Base-by-base conservation (phyloP, 768 basidiomycete genomes). In the Leccinellum rugosiceps region DNA sequence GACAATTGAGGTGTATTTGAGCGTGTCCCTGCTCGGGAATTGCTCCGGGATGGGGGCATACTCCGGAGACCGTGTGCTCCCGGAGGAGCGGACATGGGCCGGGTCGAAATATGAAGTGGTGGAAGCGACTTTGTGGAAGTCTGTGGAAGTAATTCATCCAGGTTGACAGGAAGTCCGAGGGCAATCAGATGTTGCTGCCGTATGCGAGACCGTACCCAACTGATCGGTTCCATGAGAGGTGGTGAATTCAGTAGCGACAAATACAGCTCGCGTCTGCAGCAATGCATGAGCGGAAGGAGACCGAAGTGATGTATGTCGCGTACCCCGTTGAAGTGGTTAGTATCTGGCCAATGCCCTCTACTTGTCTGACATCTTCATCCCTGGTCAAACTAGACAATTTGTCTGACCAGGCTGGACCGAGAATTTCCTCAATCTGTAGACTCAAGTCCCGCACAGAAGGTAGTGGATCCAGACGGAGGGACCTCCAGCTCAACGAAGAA, bases 131-230 rank as follows among this genome's bases (percentile, higher is more conserved):
- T 87, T 45, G 81, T 80, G 58, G 77, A 82, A 8, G 81, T 77
- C 48, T 81, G 83, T 2, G 90, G 89, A 50, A 92, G 76, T 8
- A 96, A 86, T 75, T 98, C 95, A 68, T 98, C 95, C 6, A 98
- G 78, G 68, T 98, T 98, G 52, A 98, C 91, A 4, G 95, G 95
- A 47, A 98, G 87, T 23, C 95, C 95, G 25, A 98, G 83, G 13
- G 92, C 75, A 58, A 96, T 96, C 49, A 98, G 78, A 66, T 97
- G 92, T 67, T 94, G 92, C 49, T 94, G 78, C 55, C 95, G 84
- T 68, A 93, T 94, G 45, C 90, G 84, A 56, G 94, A 96, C 48
- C 93, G 87, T 51, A 86, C 94, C 95, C 95, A 98, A 65, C 92
- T 95, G 53, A 93, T 86, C n/a, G 91, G 87, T 68, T 88, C 86